A percentile compares a stretch with the other conserved stretches of the same genome.
Conservation (phyloP, 169 alveolate species). For the Plasmodium gonderi region DNA sequence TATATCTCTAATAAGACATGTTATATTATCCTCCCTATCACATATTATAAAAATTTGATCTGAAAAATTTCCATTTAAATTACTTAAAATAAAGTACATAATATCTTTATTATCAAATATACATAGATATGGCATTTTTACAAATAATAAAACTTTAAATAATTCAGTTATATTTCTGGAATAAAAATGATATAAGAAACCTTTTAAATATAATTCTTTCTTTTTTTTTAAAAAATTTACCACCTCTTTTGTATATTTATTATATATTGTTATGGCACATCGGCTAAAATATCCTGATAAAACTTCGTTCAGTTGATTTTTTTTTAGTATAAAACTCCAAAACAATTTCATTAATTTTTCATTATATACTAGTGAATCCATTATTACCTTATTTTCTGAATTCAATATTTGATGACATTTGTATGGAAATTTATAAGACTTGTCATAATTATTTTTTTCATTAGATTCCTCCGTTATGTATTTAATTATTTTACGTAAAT, state of each 20-base stretch:
- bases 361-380: constrained; percentile 41
- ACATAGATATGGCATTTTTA: constrained; percentile 34
- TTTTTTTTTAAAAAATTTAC: constrained; percentile 50
- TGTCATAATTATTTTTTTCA: constrained; percentile 40
- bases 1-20: constrained; percentile 64
- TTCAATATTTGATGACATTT: constrained; percentile 59
- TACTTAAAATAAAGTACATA: constrained; percentile 33
- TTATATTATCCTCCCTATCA: constrained; percentile 60
- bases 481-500: constrained; percentile 19
- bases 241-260: constrained; percentile 56
- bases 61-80: constrained; percentile 39
- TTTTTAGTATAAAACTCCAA: constrained; percentile 38
- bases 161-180: constrained; percentile 68
- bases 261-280: constrained; percentile 60
- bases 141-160: constrained; percentile 50
- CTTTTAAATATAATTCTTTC: constrained; percentile 56
- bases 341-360: constrained; percentile 40
- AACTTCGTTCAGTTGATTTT: constrained; percentile 65
- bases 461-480: constrained; percentile 41
- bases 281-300: constrained; percentile 62
- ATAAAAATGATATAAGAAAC: constrained; percentile 48
- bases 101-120: constrained; percentile 56
- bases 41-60: constrained; percentile 8
- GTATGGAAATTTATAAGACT: constrained; percentile 39
- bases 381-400: constrained; percentile 57